Percentiles rank a stretch among this genome's conserved stretches.
Evolutionary conservation across 2,329 filamentous ascomycete genomes (phyloP).

Genomic region (Lithohypha guttulata): DNA sequence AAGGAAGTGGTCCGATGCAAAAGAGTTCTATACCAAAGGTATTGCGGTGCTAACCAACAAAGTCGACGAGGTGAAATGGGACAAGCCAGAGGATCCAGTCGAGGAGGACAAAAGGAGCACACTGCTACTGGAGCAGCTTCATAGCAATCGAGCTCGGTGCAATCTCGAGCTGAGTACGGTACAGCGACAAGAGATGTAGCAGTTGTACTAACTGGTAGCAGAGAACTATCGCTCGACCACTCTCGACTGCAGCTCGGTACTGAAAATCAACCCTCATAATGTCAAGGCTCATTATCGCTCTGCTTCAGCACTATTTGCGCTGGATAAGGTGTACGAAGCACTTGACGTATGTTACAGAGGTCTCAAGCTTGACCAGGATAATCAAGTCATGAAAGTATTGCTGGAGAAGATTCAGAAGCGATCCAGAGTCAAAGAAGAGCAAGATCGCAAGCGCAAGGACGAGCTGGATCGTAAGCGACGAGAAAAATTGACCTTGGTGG

Average conservation of each 20-base stretch:
- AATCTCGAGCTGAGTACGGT: conserved; percentile 65
- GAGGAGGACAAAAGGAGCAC: conserved; percentile 54
- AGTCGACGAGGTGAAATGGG: conserved; percentile 34
- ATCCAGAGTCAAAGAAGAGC: conserved; percentile 44
- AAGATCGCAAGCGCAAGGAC: conserved; percentile 45
- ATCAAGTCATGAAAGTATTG: conserved; percentile 54
- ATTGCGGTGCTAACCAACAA: conserved; percentile 53
- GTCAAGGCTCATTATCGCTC: conserved; percentile 88
- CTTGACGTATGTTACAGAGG: conserved; percentile 67
- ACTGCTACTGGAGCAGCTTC: conserved; percentile 60
- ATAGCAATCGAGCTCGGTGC: conserved; percentile 81
- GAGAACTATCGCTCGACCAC: conserved; percentile 81
- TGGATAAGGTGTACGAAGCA: conserved; percentile 71
- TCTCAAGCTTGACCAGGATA: conserved; percentile 58
- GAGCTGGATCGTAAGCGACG: conserved; percentile 37
- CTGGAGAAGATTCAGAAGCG: conserved; percentile 53
- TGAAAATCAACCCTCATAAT: conserved; percentile 69
- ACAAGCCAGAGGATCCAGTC: conserved; percentile 41
- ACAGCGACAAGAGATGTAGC: background rate
- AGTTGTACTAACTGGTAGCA: conserved; percentile 26
- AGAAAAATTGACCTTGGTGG: conserved; percentile 51
- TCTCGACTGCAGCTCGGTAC: conserved; percentile 67
- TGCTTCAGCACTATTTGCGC: conserved; percentile 62
- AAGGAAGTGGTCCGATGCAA: conserved; percentile 67
- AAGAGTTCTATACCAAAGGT: conserved; percentile 87